A percentile compares a stretch with the other conserved stretches of the same genome.
Conservation (phyloP, 805 yeast species). For the Candida xiaguanensis region DNA sequence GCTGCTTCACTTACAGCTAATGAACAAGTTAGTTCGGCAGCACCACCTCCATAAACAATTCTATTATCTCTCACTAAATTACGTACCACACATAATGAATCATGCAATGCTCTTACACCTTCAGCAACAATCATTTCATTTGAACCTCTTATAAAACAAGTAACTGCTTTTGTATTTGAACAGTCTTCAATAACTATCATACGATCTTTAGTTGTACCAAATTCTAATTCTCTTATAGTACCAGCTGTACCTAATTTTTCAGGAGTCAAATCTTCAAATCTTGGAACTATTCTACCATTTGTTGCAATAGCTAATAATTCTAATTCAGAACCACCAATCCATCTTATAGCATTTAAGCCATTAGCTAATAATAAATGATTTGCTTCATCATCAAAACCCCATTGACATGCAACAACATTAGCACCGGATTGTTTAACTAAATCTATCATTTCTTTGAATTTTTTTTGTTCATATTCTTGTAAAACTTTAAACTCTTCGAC, state of each 20-base stretch:
- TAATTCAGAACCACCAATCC: slow-evolving; percentile 98
- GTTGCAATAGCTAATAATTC: slow-evolving; percentile 97
- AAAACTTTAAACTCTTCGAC: slow-evolving; percentile 90
- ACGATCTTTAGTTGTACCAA: slow-evolving; percentile 94
- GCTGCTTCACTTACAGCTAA: slow-evolving; percentile 89
- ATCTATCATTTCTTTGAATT: slow-evolving; percentile 86
- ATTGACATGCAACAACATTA: slow-evolving; percentile 94
- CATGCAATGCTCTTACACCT: slow-evolving; percentile 94
- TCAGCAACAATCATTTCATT: slow-evolving; percentile 98
- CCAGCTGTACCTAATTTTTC: slow-evolving; percentile 90
- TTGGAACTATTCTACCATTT: slow-evolving; percentile 92
- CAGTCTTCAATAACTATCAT: slow-evolving; percentile 94
- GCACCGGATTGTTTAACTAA: slow-evolving; percentile 88
- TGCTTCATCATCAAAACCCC: slow-evolving; percentile 99
- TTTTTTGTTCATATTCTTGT: slow-evolving; percentile 88
- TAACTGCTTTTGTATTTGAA: slow-evolving; percentile 81
- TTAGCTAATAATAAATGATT: slow-evolving; percentile 87
- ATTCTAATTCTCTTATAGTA: slow-evolving; percentile 77
- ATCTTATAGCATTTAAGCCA: slow-evolving; percentile 91
- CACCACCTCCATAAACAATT: slow-evolving; percentile 99
- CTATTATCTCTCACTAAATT: slow-evolving; percentile 88
- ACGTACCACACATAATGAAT: slow-evolving; percentile 95
- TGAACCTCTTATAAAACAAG: slow-evolving; percentile 91
- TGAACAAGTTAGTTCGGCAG: slow-evolving; percentile 93
- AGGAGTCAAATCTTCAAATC: slow-evolving; percentile 85